A percentile compares a stretch with the other conserved stretches of the same genome.
These are phyloP conservation scores for Ramularia endophylla DNA, from an alignment of 2,329 filamentous ascomycete species.

Conservation along the genomic window DNA sequence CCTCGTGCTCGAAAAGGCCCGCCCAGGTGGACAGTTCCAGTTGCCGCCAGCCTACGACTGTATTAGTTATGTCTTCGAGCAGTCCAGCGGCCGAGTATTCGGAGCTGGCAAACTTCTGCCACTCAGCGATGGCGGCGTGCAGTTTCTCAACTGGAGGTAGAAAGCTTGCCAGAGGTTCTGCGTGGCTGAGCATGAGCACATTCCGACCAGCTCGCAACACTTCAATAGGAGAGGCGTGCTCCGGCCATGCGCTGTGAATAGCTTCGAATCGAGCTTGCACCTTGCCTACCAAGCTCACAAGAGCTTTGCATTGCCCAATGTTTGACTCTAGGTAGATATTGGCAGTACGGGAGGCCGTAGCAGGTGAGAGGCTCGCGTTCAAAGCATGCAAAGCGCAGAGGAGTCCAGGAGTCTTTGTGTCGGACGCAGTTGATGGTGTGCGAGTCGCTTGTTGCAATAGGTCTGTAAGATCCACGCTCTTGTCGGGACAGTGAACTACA, in stretches of 20 bases:
- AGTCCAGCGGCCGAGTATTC: conserved; percentile 63
- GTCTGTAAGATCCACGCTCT: conserved; percentile 8
- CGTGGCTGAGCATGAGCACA: conserved; percentile 67
- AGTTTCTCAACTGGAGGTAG: conserved; percentile 84
- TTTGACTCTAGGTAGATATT: conserved; percentile 90
- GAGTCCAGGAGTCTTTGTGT: conserved; percentile 5
- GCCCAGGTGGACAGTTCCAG: conserved; percentile 91
- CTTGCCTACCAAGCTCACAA: conserved; percentile 63
- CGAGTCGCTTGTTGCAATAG: conserved; percentile 13
- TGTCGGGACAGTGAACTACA: conserved; percentile 9
- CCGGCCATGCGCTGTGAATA: conserved; percentile 58
- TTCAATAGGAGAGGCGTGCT: conserved; percentile 74
- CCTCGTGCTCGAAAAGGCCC: conserved; percentile 78
- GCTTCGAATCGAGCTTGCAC: conserved; percentile 67
- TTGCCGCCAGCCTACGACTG: conserved; percentile 83
- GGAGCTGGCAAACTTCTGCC: conserved; percentile 87
- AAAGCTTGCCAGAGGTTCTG: conserved; percentile 79
- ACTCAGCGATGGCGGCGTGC: conserved; percentile 80
- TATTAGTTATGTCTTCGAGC: conserved; percentile 71
- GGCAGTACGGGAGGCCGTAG: conserved; percentile 14
- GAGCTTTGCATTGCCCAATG: conserved; percentile 64
- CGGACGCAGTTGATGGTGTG: conserved; percentile 1
- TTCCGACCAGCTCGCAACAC: conserved; percentile 69
- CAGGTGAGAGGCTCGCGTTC: conserved; percentile 1
- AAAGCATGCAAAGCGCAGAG: conserved; percentile 3